phyloP scores from a whole-genome alignment of 83 land plant species.

The Picea abies region DNA sequence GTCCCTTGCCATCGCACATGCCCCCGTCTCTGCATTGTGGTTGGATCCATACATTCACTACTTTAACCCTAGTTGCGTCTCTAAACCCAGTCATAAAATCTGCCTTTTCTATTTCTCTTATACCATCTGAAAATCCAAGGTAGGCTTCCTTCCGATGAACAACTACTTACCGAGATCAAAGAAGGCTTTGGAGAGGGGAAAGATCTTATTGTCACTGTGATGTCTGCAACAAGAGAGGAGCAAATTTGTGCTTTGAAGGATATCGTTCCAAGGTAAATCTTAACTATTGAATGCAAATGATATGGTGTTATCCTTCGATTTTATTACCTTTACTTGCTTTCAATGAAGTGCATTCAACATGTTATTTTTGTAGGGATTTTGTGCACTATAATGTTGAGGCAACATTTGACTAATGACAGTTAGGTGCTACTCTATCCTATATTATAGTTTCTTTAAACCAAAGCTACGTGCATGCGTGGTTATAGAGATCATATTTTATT shows the following conservation, averaged over 20 bases:
- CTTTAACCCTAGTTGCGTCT: too few relatives aligned
- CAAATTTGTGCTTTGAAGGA: conserved; percentile 80
- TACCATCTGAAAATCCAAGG: neutral
- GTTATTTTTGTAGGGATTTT: too few relatives aligned
- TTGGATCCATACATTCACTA: neutral
- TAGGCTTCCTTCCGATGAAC: conserved; percentile 82
- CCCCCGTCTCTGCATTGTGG: neutral
- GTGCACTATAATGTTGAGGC: too few relatives aligned
- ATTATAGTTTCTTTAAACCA: too few relatives aligned
- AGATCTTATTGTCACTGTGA: conserved; percentile 71
- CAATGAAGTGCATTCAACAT: too few relatives aligned
- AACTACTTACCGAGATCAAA: conserved; percentile 63
- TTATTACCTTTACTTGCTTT: too few relatives aligned
- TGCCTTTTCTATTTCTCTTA: neutral
- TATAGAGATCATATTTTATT: too few relatives aligned
- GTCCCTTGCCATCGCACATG: neutral
- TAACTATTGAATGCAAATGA: too few relatives aligned
- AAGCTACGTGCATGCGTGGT: too few relatives aligned
- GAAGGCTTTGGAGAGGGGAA: conserved; percentile 72
- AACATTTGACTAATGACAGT: too few relatives aligned
- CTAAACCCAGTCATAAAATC: neutral
- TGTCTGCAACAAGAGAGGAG: conserved; percentile 84
- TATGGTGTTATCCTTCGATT: too few relatives aligned
- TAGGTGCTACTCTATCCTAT: too few relatives aligned
- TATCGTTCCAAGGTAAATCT: conserved; percentile 45